Evolutionary conservation across 2,329 filamentous ascomycete genomes (phyloP), one percentile per base, ranked within the genome.

Genomic region (Ophiostoma tasmaniense): DNA sequence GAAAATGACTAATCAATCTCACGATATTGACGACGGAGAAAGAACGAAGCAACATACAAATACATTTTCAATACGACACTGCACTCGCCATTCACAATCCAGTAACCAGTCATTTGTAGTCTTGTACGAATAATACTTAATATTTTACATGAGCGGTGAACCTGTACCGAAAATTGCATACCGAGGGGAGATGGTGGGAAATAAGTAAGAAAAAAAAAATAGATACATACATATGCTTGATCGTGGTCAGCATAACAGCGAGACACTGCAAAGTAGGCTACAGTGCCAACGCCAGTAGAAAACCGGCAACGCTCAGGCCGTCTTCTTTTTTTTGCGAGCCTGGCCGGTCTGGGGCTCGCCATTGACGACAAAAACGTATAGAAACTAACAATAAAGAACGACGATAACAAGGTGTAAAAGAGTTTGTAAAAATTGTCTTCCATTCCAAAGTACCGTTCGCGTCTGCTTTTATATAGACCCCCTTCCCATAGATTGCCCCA

Each of bases 101-200:
- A 20, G 8, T 17, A 10, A 45, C 10, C n/a, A 55, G 0, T 25
- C n/a, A 25, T 13, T 2, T 14, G 50, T 55, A 25, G 10, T 17
- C 17, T 45, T 45, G 17, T 45, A n/a, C 5, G 8, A 20, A n/a
- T 61, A 20, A 61, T 30, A 61, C 17, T 30, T 61, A 20, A 52
- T 71, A 72, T 35, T 66, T 13, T 50, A 64, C 55, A 61, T 1
- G 25, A 17, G 55, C 55, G 55, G n/a, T 64, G 61, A 64, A 42
- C 62, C 33, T 39, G 20, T 28, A 35, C 37, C 64, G 71, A 68
- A 74, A 73, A 64, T 66, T 33, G 28, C 64, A 64, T 45, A 45
- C 52, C 69, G 69, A 70, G 69, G 66, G 72, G 71, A 70, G 72
- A 73, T 62, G 33, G 62, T 66, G 64, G 55, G 66, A 70, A 72